Conservation (phyloP, 2,329 filamentous ascomycete species). For the Colletotrichum sojae region DNA sequence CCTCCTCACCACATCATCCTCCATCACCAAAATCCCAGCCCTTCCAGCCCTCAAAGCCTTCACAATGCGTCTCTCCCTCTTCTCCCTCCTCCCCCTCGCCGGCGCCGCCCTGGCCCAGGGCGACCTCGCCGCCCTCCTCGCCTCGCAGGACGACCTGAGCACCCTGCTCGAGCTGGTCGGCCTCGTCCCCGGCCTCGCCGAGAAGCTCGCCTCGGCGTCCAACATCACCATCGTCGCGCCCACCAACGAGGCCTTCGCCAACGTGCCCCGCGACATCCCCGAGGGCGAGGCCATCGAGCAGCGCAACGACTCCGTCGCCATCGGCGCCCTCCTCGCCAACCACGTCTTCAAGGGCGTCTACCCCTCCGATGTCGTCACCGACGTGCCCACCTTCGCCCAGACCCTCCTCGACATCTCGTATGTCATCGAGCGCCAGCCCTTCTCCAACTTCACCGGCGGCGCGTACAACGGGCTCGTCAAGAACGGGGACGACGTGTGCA, state of each 20-base stretch:
- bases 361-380: constrained; percentile 46
- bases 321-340: constrained; percentile 50
- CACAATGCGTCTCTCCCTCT: constrained; percentile 21
- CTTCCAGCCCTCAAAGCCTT: neutral
- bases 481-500: constrained; percentile 49
- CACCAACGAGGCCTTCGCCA: constrained; percentile 52
- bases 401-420: constrained; percentile 49
- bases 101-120: constrained; percentile 40
- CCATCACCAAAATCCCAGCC: neutral
- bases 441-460: constrained; percentile 54
- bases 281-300: constrained; percentile 50
- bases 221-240: constrained; percentile 55
- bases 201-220: constrained; percentile 48
- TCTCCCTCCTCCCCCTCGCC: constrained; percentile 1
- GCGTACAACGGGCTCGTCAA: constrained; percentile 53
- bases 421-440: constrained; percentile 50
- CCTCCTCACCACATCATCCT: neutral
- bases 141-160: constrained; percentile 44
- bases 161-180: constrained; percentile 44
- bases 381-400: constrained; percentile 49
- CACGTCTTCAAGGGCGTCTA: constrained; percentile 51
- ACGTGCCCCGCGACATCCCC: constrained; percentile 49
- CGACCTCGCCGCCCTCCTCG: constrained; percentile 43
- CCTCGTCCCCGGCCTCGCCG: constrained; percentile 47
- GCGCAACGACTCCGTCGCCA: constrained; percentile 48